These are phyloP conservation scores for Leucoagaricus sp. DNA, from an alignment of 1,284 basidiomycete genomes.

Conservation along the genomic window DNA sequence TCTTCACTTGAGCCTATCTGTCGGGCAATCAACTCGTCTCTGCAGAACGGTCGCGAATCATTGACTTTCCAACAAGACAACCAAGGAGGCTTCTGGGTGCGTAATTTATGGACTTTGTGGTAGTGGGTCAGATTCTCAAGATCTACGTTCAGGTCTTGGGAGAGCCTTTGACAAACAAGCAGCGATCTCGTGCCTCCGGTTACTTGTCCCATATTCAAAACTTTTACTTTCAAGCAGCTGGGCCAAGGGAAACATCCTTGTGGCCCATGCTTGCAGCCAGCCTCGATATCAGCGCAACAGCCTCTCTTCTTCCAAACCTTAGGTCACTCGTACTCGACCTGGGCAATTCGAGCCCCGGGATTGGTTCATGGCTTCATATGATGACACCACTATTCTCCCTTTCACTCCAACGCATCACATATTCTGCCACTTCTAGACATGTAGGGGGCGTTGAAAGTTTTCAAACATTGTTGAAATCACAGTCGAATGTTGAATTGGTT, in stretches of 20 bases:
- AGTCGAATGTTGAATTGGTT: not conserved
- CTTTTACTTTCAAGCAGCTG: not conserved
- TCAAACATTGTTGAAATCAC: not conserved
- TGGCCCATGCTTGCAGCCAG: conserved; percentile 1
- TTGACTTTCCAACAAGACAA: not conserved
- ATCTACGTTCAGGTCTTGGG: not conserved
- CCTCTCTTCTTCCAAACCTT: not conserved
- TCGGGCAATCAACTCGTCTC: not conserved
- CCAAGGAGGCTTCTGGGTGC: conserved; percentile 1
- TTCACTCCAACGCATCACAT: not conserved
- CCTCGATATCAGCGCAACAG: not conserved
- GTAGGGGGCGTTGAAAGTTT: not conserved
- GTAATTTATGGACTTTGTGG: not conserved
- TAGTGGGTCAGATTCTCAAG: not conserved
- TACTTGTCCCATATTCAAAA: conserved; percentile 5
- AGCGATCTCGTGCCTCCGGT: not conserved
- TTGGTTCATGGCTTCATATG: not conserved
- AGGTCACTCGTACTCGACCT: conserved; percentile 6
- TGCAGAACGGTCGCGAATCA: not conserved
- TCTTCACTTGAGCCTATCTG: not conserved
- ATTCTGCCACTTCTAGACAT: not conserved
- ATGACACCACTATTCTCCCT: not conserved
- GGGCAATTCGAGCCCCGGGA: not conserved
- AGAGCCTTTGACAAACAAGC: not conserved
- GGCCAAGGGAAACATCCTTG: not conserved